Percentiles rank a stretch among this genome's conserved stretches.
Conservation (phyloP, 208 protist genomes). For the Crithidia fasciculata region DNA sequence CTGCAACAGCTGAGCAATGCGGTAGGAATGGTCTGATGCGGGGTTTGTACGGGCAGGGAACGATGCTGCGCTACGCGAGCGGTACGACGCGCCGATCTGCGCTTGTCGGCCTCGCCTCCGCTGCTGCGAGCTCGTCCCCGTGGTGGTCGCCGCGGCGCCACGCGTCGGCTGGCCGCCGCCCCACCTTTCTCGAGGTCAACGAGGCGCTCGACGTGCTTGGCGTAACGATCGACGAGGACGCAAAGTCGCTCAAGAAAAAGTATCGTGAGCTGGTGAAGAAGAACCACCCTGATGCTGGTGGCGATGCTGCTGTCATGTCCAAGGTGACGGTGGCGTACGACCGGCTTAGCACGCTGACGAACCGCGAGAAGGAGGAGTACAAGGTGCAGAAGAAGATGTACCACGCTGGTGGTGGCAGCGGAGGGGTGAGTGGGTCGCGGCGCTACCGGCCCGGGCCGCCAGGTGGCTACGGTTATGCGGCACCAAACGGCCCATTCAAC, state of each 20-base stretch:
- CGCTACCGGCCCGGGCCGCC: conserved; percentile 24
- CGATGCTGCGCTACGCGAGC: too few relatives aligned
- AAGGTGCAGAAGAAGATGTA: conserved; percentile 45
- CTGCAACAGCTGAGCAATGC: too few relatives aligned
- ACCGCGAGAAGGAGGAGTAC: conserved; percentile 71
- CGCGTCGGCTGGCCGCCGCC: conserved; percentile 33
- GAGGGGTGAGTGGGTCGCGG: conserved; percentile 10
- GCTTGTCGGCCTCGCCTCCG: too few relatives aligned
- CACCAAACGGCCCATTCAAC: conserved; percentile 22
- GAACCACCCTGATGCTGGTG: conserved; percentile 85
- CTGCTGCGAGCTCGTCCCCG: background rate
- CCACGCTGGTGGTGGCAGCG: conserved; percentile 16
- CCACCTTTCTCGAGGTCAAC: conserved; percentile 57
- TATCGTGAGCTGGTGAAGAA: conserved; percentile 76
- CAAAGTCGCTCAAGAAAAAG: conserved; percentile 54
- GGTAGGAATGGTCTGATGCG: too few relatives aligned
- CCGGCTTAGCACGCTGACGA: conserved; percentile 49
- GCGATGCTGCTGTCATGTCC: conserved; percentile 70
- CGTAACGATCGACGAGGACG: conserved; percentile 43
- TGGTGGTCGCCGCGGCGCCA: conserved; percentile 32
- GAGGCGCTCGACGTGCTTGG: conserved; percentile 62
- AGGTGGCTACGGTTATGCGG: conserved; percentile 27
- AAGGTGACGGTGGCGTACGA: conserved; percentile 86
- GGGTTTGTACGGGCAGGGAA: too few relatives aligned
- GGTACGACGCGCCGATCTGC: background rate